Base-by-base conservation (phyloP, 768 basidiomycete genomes). In the Calocera viscosa region DNA sequence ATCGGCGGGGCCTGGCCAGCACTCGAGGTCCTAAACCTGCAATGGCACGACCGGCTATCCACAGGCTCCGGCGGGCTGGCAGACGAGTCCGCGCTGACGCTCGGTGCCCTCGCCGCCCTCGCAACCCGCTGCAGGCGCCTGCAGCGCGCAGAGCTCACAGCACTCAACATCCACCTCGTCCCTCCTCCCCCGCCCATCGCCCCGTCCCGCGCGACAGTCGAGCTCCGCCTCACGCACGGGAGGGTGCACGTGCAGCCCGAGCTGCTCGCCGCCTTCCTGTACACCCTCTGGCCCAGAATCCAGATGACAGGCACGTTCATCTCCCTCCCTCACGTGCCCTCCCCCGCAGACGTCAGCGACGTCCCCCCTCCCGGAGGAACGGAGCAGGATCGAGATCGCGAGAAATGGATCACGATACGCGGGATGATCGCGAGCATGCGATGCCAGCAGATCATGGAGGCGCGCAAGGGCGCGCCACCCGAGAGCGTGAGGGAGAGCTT, bases 401-500 rank as follows among this genome's bases (percentile, higher is more conserved):
- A 60, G 53, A 60, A 60, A 26, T 60, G 53, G 53, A 60, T 60
- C 53, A 60, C 53, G 53, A 32, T 60, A 16, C 24, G 53, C 14
- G 53, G 53, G 14, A 60, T 60, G 53, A 60, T 60, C 22, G 53
- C 53, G 24, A 60, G 53, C 22, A 60, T 60, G 53, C 24, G 53
- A 5, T 60, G 53, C 22, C 53, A 60, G 53, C 24, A 32, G 53
- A 32, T 60, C 16, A 60, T 60, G 53, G 24, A 28, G 53, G 53
- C 30, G 11, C 11, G 26, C 16, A 60, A 32, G 53, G 53, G 53
- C 53, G 53, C 53, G 26, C 11, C 26, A 5, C 5, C 26, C 2
- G 53, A 60, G 53, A 32, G 53, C 14, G 53, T 60, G 53, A 60
- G 53, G 53, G 53, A 60, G 53, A 32, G 53, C 26, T 32, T 60